Base-by-base conservation (phyloP, 1,139 yeast species). In the Kodamaea sp. region DNA sequence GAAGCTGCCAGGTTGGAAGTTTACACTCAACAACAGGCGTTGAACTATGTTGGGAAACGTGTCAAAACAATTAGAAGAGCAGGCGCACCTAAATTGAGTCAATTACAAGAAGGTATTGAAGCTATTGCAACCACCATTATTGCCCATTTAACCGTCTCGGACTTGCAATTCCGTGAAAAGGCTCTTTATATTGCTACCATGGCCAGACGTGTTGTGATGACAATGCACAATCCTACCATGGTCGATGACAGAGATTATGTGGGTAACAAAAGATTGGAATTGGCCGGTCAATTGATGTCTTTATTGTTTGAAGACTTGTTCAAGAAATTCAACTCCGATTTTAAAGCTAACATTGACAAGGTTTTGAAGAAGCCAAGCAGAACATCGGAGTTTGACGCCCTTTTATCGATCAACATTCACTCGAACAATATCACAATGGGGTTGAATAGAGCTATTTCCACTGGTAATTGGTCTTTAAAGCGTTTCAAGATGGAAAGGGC, bases 401-500 rank as follows among this genome's bases (percentile, higher is more conserved):
- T 90, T 37, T 66, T 90, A 45, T 85, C 89, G 37, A 88, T 92
- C 53, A 84, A 87, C 47, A 88, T 89, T 40, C 97, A 90, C 58
- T 85, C 96, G 8, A 85, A 87, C 55, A 89, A 88, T 57, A 90
- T 92, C 49, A 89, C 98, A 10, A 84, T 84, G 61, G 99, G 99
- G 27, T 71, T 92, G 63, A 90, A 90, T 61, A 77, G 98, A 53
- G 97, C 99, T 30, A 92, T 92, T 40, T 90, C 97, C 6, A 92
- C 99, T 0, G 99, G 99, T 52, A 92, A 92, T 60, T 92, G 99
- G 99, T 88, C 97, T 1, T 75, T 92, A 59, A 92, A 92, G 65
- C 88, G 99, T 70, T 92, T 92, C 74, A 92, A 90, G 82, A 92
- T 92, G 99, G 98, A 94, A 67, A 80, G 98, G 48, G 98, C 99